Conservation (phyloP, 768 basidiomycete genomes). For the Lactarius sanguifluus region DNA sequence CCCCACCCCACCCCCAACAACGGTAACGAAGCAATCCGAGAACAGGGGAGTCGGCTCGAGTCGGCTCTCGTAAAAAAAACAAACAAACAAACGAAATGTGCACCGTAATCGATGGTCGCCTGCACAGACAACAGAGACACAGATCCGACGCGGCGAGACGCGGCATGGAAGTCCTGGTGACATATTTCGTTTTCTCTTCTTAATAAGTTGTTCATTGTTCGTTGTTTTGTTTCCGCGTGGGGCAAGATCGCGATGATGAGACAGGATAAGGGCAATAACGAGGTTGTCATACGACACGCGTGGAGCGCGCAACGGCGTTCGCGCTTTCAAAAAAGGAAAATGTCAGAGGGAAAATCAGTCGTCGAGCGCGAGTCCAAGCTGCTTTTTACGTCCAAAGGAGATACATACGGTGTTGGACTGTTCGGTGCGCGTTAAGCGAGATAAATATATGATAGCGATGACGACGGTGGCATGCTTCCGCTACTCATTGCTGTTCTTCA, state of each 20-base stretch:
- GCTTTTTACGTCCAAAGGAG: background rate
- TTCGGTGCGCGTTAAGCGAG: background rate
- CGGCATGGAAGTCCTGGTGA: background rate
- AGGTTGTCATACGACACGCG: background rate
- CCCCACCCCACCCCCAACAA: background rate
- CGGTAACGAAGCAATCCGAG: background rate
- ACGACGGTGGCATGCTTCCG: background rate
- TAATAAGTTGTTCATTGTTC: background rate
- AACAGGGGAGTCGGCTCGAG: background rate
- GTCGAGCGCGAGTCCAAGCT: background rate
- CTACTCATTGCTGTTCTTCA: background rate
- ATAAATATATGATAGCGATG: background rate
- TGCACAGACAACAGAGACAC: background rate
- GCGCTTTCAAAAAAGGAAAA: background rate
- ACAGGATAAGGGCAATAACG: background rate
- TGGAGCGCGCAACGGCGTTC: background rate
- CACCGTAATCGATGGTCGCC: background rate
- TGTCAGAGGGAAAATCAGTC: background rate
- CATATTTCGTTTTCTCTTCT: background rate
- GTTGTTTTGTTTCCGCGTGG: background rate
- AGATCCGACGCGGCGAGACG: background rate
- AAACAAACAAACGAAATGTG: background rate
- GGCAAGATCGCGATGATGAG: conserved; percentile 1
- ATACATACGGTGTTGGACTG: background rate
- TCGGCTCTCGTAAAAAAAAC: background rate